Evolutionary conservation across 1,139 yeast species (phyloP).

Genomic region (Taphrina betulina): DNA sequence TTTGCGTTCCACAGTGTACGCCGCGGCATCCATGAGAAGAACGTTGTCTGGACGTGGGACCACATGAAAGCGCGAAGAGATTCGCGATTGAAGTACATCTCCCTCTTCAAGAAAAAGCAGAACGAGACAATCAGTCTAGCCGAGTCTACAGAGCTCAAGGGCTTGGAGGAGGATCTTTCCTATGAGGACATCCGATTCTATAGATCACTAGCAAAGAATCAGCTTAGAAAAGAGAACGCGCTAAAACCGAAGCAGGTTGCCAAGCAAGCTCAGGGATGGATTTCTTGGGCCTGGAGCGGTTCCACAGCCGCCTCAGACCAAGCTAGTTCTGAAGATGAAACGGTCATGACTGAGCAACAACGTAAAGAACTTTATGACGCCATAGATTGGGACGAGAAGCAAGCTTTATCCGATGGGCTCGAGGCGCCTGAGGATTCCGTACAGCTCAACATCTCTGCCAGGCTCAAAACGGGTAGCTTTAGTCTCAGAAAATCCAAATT

Average conservation of each 20-base stretch:
- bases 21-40: slow-evolving; percentile 75
- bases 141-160: slow-evolving; percentile 49
- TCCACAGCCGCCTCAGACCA: slow-evolving; percentile 36
- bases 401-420: slow-evolving; percentile 51
- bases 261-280: slow-evolving; percentile 39
- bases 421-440: slow-evolving; percentile 75
- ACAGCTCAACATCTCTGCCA: slow-evolving; percentile 62
- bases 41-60: slow-evolving; percentile 88
- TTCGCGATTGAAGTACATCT: slow-evolving; percentile 66
- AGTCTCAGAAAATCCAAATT: slow-evolving; percentile 46
- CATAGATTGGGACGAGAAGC: slow-evolving; percentile 78
- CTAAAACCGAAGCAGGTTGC: slow-evolving; percentile 34
- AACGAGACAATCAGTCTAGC: slow-evolving; percentile 41
- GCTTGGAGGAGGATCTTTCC: slow-evolving; percentile 59
- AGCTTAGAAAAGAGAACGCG: slow-evolving; percentile 58
- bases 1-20: slow-evolving; percentile 74
- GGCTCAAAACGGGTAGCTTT: slow-evolving; percentile 75
- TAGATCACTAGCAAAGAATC: slow-evolving; percentile 72
- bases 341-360: slow-evolving; percentile 50
- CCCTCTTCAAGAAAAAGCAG: slow-evolving; percentile 63
- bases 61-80: slow-evolving; percentile 69
- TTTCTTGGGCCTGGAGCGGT: slow-evolving; percentile 48
- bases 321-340: slow-evolving; percentile 28
- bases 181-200: slow-evolving; percentile 83
- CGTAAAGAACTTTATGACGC: slow-evolving; percentile 81